These are phyloP conservation scores for Vitis vinifera DNA, from an alignment of 164 flowering plant species.

Conservation along the genomic window ASM3070453v1 NC_081810.1:21493001-21493500, in stretches of 20 bases:
- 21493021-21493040: too few relatives aligned
- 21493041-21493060: too few relatives aligned
- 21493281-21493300: not conserved
- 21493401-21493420: constrained; percentile 41
- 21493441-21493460: constrained; percentile 48
- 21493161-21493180: too few relatives aligned
- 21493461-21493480: constrained; percentile 92
- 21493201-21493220: too few relatives aligned
- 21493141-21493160: too few relatives aligned
- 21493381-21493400: constrained; percentile 69
- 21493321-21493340: constrained; percentile 87
- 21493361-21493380: constrained; percentile 48
- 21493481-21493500: constrained; percentile 70
- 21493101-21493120: too few relatives aligned
- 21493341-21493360: constrained; percentile 39
- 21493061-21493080: too few relatives aligned
- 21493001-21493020: too few relatives aligned
- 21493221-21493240: not conserved
- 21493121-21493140: too few relatives aligned
- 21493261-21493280: not conserved
- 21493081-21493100: too few relatives aligned
- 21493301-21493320: not conserved
- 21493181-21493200: too few relatives aligned
- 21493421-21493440: constrained; percentile 45
- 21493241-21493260: not conserved